phyloP scores from a whole-genome alignment of 257 asterid genomes.

The Rubia yunnanensis region DNA sequence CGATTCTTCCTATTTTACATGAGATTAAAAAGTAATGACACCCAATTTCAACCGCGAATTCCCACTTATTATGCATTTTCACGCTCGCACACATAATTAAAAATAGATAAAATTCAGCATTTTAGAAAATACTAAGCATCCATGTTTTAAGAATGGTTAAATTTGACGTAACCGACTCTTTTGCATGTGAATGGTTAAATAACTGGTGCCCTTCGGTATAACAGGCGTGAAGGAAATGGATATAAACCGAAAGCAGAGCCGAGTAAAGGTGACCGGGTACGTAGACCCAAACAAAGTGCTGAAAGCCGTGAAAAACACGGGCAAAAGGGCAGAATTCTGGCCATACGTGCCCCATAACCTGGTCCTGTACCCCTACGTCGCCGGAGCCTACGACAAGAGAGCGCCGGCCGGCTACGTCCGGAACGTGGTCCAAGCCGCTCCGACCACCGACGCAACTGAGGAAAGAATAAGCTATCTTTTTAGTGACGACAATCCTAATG shows the following conservation, averaged over 20 bases:
- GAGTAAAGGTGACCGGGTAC: constrained; percentile 61
- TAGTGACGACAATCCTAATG: constrained; percentile 84
- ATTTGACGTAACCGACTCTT: too few relatives aligned
- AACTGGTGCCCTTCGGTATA: background rate
- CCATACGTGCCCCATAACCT: constrained; percentile 74
- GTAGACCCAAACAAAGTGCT: constrained; percentile 62
- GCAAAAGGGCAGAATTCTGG: constrained; percentile 84
- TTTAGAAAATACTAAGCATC: too few relatives aligned
- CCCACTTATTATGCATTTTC: too few relatives aligned
- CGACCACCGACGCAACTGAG: constrained; percentile 41
- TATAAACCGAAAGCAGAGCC: constrained; percentile 54
- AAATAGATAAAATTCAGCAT: too few relatives aligned
- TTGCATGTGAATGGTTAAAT: background rate
- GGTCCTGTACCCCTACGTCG: constrained; percentile 50
- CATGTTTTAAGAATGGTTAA: too few relatives aligned
- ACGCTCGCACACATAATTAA: too few relatives aligned
- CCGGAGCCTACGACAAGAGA: constrained; percentile 63
- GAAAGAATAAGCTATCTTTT: constrained; percentile 51
- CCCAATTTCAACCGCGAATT: background rate
- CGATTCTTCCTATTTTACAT: too few relatives aligned
- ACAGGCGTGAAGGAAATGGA: constrained; percentile 67
- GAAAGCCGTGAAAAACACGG: constrained; percentile 59
- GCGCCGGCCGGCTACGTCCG: constrained; percentile 78
- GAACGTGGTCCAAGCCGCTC: constrained; percentile 38
- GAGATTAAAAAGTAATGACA: too few relatives aligned